Base-by-base conservation (phyloP, 1,284 basidiomycete genomes). In the Macrocystidia cucumis region DNA sequence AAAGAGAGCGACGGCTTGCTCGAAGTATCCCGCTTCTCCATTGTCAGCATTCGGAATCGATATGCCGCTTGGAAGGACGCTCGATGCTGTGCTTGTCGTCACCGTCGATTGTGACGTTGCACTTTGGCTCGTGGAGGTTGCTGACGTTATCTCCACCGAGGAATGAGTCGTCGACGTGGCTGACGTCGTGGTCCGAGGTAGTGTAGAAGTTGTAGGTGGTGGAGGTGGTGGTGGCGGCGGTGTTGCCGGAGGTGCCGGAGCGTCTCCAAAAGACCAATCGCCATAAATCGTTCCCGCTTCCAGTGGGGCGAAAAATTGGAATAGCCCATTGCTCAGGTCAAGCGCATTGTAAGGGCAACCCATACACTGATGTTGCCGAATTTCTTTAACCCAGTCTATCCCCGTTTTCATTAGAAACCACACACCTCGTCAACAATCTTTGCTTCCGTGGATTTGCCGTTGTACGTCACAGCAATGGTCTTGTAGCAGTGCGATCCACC, bases 401-500 rank as follows among this genome's bases (percentile, higher is more conserved):
- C n/a, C n/a, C n/a, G n/a, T n/a, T n/a, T n/a, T n/a, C n/a, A n/a
- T n/a, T n/a, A n/a, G n/a, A n/a, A n/a, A n/a, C n/a, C n/a, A 50
- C 62, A 34, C 41, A 81, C 80, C 67, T 70, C 62, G 56, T 91
- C 90, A 47, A 70, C 69, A 44, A 93, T 76, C 23, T 61, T 62
- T 2, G 88, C 89, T 20, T 59, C 51, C 18, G 72, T 59, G 5
- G 71, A 70, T 56, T 78, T 79, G 39, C 80, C 82, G 23, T 64
- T 59, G 54, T 69, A 75, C 3, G 63, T 63, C 46, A 92, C 85
- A 24, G 76, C 75, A 50, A 92, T 79, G 24, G 50, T 52, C 51
- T 77, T 52, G 51, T 74, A 78, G 56, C 90, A 91, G 32, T 74
- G 37, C 5, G 70, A 60, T n/a, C 74, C 73, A 29, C 44, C 41